A percentile compares a stretch with the other conserved stretches of the same genome.
phyloP scores from a whole-genome alignment of 2,329 filamentous ascomycete species.

The Pleomassaria siparia region DNA sequence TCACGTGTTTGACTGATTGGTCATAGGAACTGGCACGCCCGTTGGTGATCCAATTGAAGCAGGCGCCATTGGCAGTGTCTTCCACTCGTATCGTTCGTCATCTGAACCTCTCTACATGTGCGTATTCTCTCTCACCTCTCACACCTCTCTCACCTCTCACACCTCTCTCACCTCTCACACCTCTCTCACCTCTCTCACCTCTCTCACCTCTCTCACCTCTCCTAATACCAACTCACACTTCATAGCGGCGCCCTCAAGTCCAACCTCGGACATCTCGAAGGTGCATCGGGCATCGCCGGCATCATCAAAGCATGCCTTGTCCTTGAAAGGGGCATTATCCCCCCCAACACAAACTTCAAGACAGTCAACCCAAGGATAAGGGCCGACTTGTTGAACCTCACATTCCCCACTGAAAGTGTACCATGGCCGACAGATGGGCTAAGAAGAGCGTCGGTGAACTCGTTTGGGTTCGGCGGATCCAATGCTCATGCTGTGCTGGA shows the following conservation, averaged over 20 bases:
- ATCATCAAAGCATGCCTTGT: slow-evolving; percentile 40
- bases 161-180: not conserved
- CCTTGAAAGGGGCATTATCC: slow-evolving; percentile 37
- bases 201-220: too few species aligned
- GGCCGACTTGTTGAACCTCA: not conserved
- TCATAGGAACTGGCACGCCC: slow-evolving; percentile 45
- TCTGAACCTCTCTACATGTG: slow-evolving; percentile 1
- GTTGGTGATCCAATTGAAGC: slow-evolving; percentile 44
- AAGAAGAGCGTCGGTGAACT: slow-evolving; percentile 9
- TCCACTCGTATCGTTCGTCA: not conserved
- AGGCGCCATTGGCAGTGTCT: not conserved
- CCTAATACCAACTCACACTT: not conserved
- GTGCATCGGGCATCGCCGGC: slow-evolving; percentile 21
- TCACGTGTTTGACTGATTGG: not conserved
- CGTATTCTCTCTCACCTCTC: not conserved
- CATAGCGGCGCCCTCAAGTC: slow-evolving; percentile 21
- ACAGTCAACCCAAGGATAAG: slow-evolving; percentile 5
- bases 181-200: not conserved
- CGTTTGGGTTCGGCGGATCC: slow-evolving; percentile 10
- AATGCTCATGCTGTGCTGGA: slow-evolving; percentile 12
- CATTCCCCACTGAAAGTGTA: slow-evolving; percentile 7
- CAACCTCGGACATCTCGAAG: slow-evolving; percentile 42
- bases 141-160: not conserved
- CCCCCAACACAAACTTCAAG: slow-evolving; percentile 15
- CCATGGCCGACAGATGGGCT: slow-evolving; percentile 10